Base-by-base conservation (phyloP, 1,284 basidiomycete species). In the Coniophora puteana region DNA sequence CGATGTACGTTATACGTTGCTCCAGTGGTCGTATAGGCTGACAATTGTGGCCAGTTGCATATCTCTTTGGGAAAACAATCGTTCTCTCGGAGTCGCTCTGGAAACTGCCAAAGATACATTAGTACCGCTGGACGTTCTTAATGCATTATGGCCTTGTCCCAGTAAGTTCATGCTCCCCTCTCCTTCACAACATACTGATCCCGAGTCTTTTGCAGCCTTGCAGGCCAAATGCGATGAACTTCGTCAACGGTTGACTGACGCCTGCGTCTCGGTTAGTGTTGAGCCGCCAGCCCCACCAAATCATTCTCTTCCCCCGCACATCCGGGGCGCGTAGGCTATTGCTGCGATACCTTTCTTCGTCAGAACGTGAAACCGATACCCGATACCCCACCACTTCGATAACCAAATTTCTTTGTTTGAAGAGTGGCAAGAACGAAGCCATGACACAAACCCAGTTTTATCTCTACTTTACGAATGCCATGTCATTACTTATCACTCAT, bases 91-190 rank as follows among this genome's bases (percentile, higher is more conserved):
- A 35, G 69, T 74, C 35, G 80, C 83, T 12, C 61, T 88, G n/a
- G 73, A 83, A 28, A 67, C 88, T 10, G 84, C 74, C 5, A 83
- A 84, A 54, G 66, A 71, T 1, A 75, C 88, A 46, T 63, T 87
- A 16, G 58, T 72, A 6, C 72, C 79, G 4, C 65, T 85, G 21
- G 82, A 89, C 44, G 74, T 78, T 17, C 68, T 86, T 56, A 81
- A 78, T 50, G 70, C 67, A 14, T 63, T 88, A 24, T 89, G 85
- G 85, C 83, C 82, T 4, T 86, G 79, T 53, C 63, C 68, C 40
- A 64, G 84, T 85, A 57, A 54, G 76, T 59, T n/a, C 36, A 46
- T 18, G 8, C 27, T 38, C 41, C 8, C 22, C 25, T 25, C 44
- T 42, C 33, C 35, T 25, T 38, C 41, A 41, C 25, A 52, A 28